Conservation (phyloP, 768 basidiomycete genomes). For the Mrakia gelida region DNA sequence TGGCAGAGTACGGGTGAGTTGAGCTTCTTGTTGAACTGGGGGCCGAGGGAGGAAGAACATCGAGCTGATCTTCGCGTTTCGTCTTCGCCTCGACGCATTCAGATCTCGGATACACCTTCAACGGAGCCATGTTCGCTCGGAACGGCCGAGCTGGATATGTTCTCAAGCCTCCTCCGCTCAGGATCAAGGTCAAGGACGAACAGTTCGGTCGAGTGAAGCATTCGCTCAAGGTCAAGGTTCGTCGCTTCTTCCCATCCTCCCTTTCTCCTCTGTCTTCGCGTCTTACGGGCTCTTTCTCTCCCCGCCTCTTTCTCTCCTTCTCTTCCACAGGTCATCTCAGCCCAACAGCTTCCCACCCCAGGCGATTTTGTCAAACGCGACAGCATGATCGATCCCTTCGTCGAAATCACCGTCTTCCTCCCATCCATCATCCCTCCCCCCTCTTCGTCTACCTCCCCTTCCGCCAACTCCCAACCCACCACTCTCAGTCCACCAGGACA, state of each 20-base stretch:
- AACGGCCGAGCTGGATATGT: conserved; percentile 87
- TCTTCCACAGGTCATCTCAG: conserved; percentile 63
- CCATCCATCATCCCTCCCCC: conserved; percentile 34
- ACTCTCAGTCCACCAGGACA: conserved; percentile 29
- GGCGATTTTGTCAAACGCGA: conserved; percentile 62
- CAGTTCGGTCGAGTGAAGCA: conserved; percentile 56
- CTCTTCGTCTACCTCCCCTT: conserved; percentile 7
- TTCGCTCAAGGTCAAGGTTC: conserved; percentile 60
- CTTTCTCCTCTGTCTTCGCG: background rate
- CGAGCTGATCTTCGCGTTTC: background rate
- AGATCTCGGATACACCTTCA: conserved; percentile 89
- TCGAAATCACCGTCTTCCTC: conserved; percentile 63
- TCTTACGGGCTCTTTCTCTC: background rate
- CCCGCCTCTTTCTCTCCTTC: background rate
- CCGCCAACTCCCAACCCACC: conserved; percentile 7
- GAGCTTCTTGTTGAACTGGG: too few relatives aligned
- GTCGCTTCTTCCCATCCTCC: background rate
- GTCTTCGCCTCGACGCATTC: conserved; percentile 12
- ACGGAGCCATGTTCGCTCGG: conserved; percentile 89
- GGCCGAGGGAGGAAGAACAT: background rate
- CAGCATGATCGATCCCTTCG: conserved; percentile 63
- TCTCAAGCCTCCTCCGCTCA: conserved; percentile 75
- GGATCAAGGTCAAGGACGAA: conserved; percentile 60
- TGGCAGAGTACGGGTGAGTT: conserved; percentile 91
- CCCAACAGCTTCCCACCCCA: conserved; percentile 78